Percentiles rank a stretch among this genome's conserved stretches.
phyloP scores from a whole-genome alignment of 805 yeast species.

The Suhomyces sp. region DNA sequence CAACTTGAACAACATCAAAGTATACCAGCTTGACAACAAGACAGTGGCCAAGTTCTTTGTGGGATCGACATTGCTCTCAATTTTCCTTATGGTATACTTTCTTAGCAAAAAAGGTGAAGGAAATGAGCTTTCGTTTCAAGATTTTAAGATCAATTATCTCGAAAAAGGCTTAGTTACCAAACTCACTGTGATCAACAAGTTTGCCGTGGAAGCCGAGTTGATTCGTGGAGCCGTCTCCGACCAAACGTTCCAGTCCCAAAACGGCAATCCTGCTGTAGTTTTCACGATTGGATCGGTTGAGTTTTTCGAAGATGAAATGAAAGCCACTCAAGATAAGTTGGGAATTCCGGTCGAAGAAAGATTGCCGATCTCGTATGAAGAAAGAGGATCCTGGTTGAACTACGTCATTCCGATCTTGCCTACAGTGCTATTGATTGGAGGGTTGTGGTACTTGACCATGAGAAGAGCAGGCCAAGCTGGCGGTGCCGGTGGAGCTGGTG shows the following conservation, averaged over 20 bases:
- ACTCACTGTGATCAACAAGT: slow-evolving; percentile 69
- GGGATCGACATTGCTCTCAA: slow-evolving; percentile 15
- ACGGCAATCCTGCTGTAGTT: slow-evolving; percentile 47
- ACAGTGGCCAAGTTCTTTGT: slow-evolving; percentile 7
- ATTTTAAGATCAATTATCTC: slow-evolving; percentile 74
- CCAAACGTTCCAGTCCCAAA: slow-evolving; percentile 36
- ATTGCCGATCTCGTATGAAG: slow-evolving; percentile 73
- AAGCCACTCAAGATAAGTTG: slow-evolving; percentile 64
- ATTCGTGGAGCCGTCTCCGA: slow-evolving; percentile 43
- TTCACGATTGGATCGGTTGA: slow-evolving; percentile 90
- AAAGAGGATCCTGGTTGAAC: slow-evolving; percentile 61
- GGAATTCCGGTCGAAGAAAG: slow-evolving; percentile 67
- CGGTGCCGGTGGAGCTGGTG: slow-evolving; percentile 36
- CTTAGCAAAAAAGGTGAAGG: slow-evolving; percentile 12
- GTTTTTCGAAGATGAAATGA: slow-evolving; percentile 79
- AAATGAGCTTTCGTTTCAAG: slow-evolving; percentile 62
- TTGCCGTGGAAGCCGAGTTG: slow-evolving; percentile 67
- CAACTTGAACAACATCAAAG: slow-evolving; percentile 29
- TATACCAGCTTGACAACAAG: slow-evolving; percentile 20
- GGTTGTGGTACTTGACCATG: slow-evolving; percentile 62
- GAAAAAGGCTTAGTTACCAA: slow-evolving; percentile 76
- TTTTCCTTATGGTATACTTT: slow-evolving; percentile 19
- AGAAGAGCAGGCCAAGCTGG: slow-evolving; percentile 48
- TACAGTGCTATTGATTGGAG: slow-evolving; percentile 76
- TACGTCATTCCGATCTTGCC: slow-evolving; percentile 73